phyloP scores from a whole-genome alignment of 192 early-diverging fungal genomes.

The Globomyces pollinis-pini region DNA sequence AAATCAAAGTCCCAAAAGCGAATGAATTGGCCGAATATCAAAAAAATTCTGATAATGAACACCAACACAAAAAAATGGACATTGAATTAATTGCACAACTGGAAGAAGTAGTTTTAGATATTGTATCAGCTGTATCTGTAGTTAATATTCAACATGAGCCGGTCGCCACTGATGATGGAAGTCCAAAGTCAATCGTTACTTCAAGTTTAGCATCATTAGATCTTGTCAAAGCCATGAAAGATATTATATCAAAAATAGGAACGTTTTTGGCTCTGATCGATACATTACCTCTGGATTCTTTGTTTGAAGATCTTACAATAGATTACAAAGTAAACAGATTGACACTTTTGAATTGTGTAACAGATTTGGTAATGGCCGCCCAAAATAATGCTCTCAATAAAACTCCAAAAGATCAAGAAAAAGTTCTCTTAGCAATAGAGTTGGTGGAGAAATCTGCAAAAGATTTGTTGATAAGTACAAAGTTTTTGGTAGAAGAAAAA shows the following conservation, averaged over 20 bases:
- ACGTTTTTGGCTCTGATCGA: slow-evolving; percentile 45
- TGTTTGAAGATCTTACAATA: slow-evolving; percentile 31
- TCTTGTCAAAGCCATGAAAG: slow-evolving; percentile 8
- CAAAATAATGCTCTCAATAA: slow-evolving; percentile 44
- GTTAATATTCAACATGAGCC: slow-evolving; percentile 1
- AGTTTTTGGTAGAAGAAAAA: slow-evolving; percentile 54
- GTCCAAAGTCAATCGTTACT: no score
- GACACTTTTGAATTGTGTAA: slow-evolving; percentile 56
- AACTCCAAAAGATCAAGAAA: slow-evolving; percentile 45
- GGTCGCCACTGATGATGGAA: no score
- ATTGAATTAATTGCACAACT: neutral
- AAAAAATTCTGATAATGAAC: slow-evolving; percentile 1
- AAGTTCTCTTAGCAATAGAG: slow-evolving; percentile 42
- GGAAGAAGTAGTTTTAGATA: neutral
- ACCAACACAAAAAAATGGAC: slow-evolving; percentile 4
- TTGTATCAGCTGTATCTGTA: neutral
- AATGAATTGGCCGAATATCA: neutral
- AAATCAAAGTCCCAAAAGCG: neutral
- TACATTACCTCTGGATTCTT: slow-evolving; percentile 34
- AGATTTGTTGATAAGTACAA: slow-evolving; percentile 48
- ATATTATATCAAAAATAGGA: slow-evolving; percentile 40
- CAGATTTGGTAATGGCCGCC: slow-evolving; percentile 53
- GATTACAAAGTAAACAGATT: slow-evolving; percentile 59
- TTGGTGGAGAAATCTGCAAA: slow-evolving; percentile 47
- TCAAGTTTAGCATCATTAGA: neutral